These are phyloP conservation scores for Strobilomyces confusus DNA, from an alignment of 768 basidiomycete species.

Conservation along the genomic window DNA sequence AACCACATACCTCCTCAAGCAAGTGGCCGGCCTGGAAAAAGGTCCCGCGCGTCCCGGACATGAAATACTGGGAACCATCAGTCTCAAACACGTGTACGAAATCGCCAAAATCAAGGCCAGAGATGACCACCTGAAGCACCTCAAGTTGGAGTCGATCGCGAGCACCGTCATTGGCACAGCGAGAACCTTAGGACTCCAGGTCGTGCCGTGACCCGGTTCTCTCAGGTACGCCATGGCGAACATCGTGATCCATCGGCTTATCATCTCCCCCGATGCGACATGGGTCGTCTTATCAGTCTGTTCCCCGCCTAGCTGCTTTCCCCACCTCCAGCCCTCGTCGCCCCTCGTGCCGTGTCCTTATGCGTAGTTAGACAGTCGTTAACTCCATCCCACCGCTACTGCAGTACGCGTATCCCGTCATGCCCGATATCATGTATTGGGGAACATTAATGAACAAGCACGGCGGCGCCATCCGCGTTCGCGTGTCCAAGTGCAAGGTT, in stretches of 20 bases:
- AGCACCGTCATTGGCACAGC: constrained; percentile 88
- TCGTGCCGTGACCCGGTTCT: constrained; percentile 64
- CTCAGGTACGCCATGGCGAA: constrained; percentile 27
- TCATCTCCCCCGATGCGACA: constrained; percentile 10
- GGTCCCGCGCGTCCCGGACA: constrained; percentile 81
- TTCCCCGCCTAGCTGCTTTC: constrained; percentile 8
- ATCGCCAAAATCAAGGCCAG: constrained; percentile 95
- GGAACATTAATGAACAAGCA: constrained; percentile 32
- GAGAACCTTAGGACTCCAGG: constrained; percentile 82
- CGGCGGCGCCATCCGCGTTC: constrained; percentile 30
- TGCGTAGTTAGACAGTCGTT: constrained; percentile 28
- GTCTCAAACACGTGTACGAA: constrained; percentile 96
- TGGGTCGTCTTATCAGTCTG: constrained; percentile 25
- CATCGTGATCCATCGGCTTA: constrained; percentile 21
- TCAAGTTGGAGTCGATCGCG: constrained; percentile 83
- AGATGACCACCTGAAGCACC: constrained; percentile 85
- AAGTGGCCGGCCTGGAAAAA: constrained; percentile 85
- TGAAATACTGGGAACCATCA: constrained; percentile 76
- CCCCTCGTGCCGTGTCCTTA: constrained; percentile 13
- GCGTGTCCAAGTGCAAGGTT: constrained; percentile 31
- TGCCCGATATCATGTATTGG: constrained; percentile 31
- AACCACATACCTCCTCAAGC: constrained; percentile 85
- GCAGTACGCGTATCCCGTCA: constrained; percentile 21
- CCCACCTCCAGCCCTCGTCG: constrained; percentile 11
- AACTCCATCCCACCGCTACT: constrained; percentile 12